Percentiles rank a stretch among this genome's conserved stretches.
Evolutionary conservation across 1,284 basidiomycete genomes (phyloP).

Genomic region (Apiotrichum mycotoxinovorans): DNA sequence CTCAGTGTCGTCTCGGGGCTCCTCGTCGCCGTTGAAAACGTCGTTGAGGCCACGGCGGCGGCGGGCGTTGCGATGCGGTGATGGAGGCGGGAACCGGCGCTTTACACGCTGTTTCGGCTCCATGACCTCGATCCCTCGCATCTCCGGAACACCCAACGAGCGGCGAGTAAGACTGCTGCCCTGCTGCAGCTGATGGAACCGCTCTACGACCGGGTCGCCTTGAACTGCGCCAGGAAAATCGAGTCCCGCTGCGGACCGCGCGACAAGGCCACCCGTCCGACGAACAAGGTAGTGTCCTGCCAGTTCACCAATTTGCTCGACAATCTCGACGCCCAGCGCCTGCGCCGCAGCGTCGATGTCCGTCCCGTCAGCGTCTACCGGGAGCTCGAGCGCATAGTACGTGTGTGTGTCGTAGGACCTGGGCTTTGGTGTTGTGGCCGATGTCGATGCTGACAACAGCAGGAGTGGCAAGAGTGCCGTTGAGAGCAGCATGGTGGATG

Average conservation of each 20-base stretch:
- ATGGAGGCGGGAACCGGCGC: conserved; percentile 35
- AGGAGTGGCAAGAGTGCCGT: conserved; percentile 4
- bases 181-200: conserved; percentile 44
- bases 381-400: conserved; percentile 57
- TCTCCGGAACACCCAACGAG: conserved; percentile 58
- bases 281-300: conserved; percentile 81
- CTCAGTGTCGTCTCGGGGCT: conserved; percentile 54
- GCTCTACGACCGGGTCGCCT: conserved; percentile 53
- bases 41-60: background rate
- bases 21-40: background rate
- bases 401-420: conserved; percentile 69
- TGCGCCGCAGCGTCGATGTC: conserved; percentile 52
- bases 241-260: conserved; percentile 41
- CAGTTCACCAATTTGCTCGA: conserved; percentile 84
- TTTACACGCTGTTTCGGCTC: conserved; percentile 15
- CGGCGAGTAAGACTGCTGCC: conserved; percentile 51
- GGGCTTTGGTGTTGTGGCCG: conserved; percentile 9
- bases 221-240: background rate
- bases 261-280: conserved; percentile 26
- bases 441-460: background rate
- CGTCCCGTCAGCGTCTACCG: conserved; percentile 57
- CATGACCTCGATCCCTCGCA: conserved; percentile 8
- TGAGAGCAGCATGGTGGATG: conserved; percentile 10
- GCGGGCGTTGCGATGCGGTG: conserved; percentile 25
- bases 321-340: conserved; percentile 73